Evolutionary conservation across 495 filamentous ascomycete species (phyloP), one percentile per base, ranked within the genome.

Genomic region (Aspergillus heteromorphus): DNA sequence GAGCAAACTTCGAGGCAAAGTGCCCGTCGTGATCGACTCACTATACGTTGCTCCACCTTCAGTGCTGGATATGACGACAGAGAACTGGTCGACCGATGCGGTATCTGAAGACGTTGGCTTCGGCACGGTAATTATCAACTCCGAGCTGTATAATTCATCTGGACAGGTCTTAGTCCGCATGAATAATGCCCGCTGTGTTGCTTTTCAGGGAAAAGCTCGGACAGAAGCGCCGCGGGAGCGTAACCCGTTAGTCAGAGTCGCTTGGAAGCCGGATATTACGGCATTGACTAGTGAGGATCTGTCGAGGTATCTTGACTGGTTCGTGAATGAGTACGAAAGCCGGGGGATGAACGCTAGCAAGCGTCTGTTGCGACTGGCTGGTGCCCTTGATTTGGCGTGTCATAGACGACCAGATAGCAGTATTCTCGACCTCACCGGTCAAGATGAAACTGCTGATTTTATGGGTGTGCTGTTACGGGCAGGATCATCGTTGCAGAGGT

Each of bases 211-310:
- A 4, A 23, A 34, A 5, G 40, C 5, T 16, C 52, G 47, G 29
- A n/a, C 10, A 8, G 45, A 14, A 29, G 0, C 21, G 6, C 19
- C 38, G 9, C 34, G 41, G 11, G 20, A 34, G 4, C 54, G 54
- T 13, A 55, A 73, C 16, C 68, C 70, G 0, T 47, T 43, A 21
- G 27, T 67, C 0, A 45, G 62, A 2, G 50, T 65, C 2, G n/a
- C 40, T n/a, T 73, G 71, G 71, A 72, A 72, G 54, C 71, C 71
- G 3, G 69, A 70, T 23, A 55, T 70, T 11, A 17, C 50, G 1
- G n/a, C 18, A 8, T n/a, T 55, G 7, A 43, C 40, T 17, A 20
- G 16, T 13, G 13, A 10, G 16, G 40, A 23, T 23, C 1, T 43
- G 1, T 19, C 17, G 3, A 11, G 5, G 17, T 43, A 43, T 13